phyloP scores from a whole-genome alignment of 768 basidiomycete genomes.

The Kwoniella sp. region DNA sequence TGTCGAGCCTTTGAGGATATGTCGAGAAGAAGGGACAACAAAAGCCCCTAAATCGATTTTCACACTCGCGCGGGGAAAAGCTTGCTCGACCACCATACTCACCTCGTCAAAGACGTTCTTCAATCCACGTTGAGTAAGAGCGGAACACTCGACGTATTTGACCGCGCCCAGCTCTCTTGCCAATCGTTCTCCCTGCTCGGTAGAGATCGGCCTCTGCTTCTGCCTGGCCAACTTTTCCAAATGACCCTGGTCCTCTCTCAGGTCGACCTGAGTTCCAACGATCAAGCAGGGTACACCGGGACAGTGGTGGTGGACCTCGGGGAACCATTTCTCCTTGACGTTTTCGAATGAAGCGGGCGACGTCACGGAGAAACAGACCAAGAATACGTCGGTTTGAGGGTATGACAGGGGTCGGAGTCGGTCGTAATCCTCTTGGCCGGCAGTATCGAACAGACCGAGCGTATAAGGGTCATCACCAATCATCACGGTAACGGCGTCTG shows the following conservation, averaged over 20 bases:
- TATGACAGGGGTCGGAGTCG: conserved; percentile 98
- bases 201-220: conserved; percentile 89
- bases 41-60: too few species aligned
- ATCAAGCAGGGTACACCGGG: conserved; percentile 99
- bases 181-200: conserved; percentile 87
- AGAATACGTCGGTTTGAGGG: conserved; percentile 99
- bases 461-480: conserved; percentile 99
- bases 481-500: conserved; percentile 95
- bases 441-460: conserved; percentile 96
- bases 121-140: conserved; percentile 96
- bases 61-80: too few species aligned
- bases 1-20: too few species aligned
- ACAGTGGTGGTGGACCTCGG: conserved; percentile 99
- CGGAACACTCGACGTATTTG: conserved; percentile 99
- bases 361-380: conserved; percentile 99
- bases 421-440: conserved; percentile 99
- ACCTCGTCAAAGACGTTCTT: conserved; percentile 99
- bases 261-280: conserved; percentile 96
- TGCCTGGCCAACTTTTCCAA: conserved; percentile 93
- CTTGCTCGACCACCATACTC: conserved; percentile 51
- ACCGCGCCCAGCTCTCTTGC: conserved; percentile 97
- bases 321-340: conserved; percentile 99
- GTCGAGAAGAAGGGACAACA: too few species aligned
- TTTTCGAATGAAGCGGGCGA: conserved; percentile 98
- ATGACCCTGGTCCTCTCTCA: conserved; percentile 89